A percentile compares a stretch with the other conserved stretches of the same genome.
phyloP scores from a whole-genome alignment of 1,284 basidiomycete genomes.

The Retiboletus flavoniger region DNA sequence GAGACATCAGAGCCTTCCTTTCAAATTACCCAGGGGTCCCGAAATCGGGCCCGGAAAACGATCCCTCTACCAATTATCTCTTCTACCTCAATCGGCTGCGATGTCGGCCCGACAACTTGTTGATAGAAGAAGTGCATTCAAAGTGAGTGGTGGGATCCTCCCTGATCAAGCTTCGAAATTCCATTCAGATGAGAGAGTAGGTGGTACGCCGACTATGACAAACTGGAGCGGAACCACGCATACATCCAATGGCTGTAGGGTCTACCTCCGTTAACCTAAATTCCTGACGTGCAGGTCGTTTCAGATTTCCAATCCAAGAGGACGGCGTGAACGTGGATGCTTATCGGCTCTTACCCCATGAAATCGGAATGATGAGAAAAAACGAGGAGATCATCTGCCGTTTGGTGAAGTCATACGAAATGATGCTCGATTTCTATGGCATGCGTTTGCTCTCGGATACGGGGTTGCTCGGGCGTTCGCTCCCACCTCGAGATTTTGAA shows the following conservation, averaged over 20 bases:
- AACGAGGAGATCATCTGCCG: slow-evolving; percentile 51
- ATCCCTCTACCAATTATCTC: slow-evolving; percentile 49
- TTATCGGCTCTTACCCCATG: slow-evolving; percentile 64
- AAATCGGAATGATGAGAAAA: slow-evolving; percentile 58
- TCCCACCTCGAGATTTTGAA: slow-evolving; percentile 39
- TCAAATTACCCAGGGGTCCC: slow-evolving; percentile 51
- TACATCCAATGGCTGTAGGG: slow-evolving; percentile 76
- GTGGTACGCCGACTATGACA: slow-evolving; percentile 62
- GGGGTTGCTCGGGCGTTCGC: slow-evolving; percentile 51
- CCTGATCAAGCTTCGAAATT: background rate
- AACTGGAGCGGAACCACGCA: slow-evolving; percentile 67
- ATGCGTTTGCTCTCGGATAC: slow-evolving; percentile 59
- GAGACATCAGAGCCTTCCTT: slow-evolving; percentile 63
- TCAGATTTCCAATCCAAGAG: slow-evolving; percentile 67
- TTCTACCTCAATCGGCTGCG: slow-evolving; percentile 62
- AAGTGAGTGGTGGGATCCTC: slow-evolving; percentile 39
- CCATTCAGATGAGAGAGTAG: slow-evolving; percentile 34
- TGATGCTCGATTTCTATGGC: slow-evolving; percentile 77
- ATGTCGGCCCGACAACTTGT: slow-evolving; percentile 60
- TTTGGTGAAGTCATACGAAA: slow-evolving; percentile 58
- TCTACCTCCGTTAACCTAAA: background rate
- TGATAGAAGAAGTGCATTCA: slow-evolving; percentile 63
- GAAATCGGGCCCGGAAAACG: slow-evolving; percentile 37
- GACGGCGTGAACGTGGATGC: slow-evolving; percentile 68
- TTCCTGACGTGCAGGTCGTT: slow-evolving; percentile 1